These are phyloP conservation scores for Pythium coloratum DNA, from an alignment of 352 stramenopile genomes.

Conservation along the genomic window DNA sequence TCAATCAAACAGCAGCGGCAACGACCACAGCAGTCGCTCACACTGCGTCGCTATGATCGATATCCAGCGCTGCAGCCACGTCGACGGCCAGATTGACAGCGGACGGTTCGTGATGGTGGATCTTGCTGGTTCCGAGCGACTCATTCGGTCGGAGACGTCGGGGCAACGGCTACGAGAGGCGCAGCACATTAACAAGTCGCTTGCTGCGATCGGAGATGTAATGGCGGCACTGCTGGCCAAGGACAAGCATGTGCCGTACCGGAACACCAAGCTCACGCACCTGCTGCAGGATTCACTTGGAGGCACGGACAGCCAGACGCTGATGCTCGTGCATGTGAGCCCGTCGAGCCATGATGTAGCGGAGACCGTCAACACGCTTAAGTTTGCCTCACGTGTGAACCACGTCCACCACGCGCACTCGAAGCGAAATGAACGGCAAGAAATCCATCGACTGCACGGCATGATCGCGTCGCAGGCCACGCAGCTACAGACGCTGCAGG, in stretches of 20 bases:
- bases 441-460: slow-evolving; percentile 59
- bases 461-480: slow-evolving; percentile 61
- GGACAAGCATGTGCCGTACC: slow-evolving; percentile 82
- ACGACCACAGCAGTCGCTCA: slow-evolving; percentile 51
- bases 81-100: slow-evolving; percentile 36
- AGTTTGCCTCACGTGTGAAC: slow-evolving; percentile 69
- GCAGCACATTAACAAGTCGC: slow-evolving; percentile 83
- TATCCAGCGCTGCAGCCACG: slow-evolving; percentile 48
- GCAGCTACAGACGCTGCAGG: slow-evolving; percentile 66
- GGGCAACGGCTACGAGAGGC: slow-evolving; percentile 51
- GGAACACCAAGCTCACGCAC: slow-evolving; percentile 87
- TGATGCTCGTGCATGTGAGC: slow-evolving; percentile 72
- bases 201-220: slow-evolving; percentile 73
- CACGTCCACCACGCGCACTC: slow-evolving; percentile 40
- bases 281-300: slow-evolving; percentile 77
- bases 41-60: slow-evolving; percentile 67
- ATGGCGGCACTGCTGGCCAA: slow-evolving; percentile 63
- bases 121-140: slow-evolving; percentile 73
- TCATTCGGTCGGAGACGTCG: slow-evolving; percentile 50
- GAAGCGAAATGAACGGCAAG: slow-evolving; percentile 51
- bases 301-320: slow-evolving; percentile 36
- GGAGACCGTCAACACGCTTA: slow-evolving; percentile 78
- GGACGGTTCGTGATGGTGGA: slow-evolving; percentile 74
- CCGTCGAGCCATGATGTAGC: slow-evolving; percentile 45
- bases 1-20: neutral